Evolutionary conservation across 73 alveolate species (phyloP), one percentile per base, ranked within the genome.

Genomic region (Effrenium voratum): DNA sequence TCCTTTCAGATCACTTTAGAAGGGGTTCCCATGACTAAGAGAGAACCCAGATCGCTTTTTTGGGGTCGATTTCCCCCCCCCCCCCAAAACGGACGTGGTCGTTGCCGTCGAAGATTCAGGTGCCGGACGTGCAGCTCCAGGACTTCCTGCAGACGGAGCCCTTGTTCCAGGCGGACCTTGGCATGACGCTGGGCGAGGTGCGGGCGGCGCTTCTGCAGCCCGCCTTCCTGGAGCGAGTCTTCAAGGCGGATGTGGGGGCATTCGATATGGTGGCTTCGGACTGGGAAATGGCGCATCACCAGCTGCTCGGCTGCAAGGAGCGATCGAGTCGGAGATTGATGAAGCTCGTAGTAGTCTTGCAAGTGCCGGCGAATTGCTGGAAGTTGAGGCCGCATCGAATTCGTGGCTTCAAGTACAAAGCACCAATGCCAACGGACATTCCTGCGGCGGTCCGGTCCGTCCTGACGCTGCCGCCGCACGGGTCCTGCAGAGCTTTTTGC

Each of bases 341-440:
- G n/a, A n/a, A n/a, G n/a, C n/a, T n/a, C n/a, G n/a, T n/a, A n/a
- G n/a, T n/a, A n/a, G n/a, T n/a, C n/a, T n/a, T n/a, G n/a, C n/a
- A n/a, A n/a, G n/a, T n/a, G n/a, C n/a, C n/a, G n/a, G n/a, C n/a
- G n/a, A n/a, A n/a, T n/a, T n/a, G n/a, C n/a, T n/a, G n/a, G n/a
- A n/a, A n/a, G n/a, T n/a, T n/a, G n/a, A 76, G 86, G 86, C 86
- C 38, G 16, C 86, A 76, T 76, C 60, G 82, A 28, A 46, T 86
- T 26, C 94, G 94, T 45, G 70, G 66, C 82, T 40, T 86, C 32
- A 86, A 86, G 73, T 86, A 86, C 94, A 86, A 86, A 41, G 94
- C 59, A 63, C 94, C 94, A 2, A 16, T 86, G 15, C 94, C 94
- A 3, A 44, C 75, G 2, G 94, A 86, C 68, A 12, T 86, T 24